These are phyloP conservation scores for Chlorella vulgaris DNA, from an alignment of 139 green algal genomes.

Conservation along the genomic window DNA sequence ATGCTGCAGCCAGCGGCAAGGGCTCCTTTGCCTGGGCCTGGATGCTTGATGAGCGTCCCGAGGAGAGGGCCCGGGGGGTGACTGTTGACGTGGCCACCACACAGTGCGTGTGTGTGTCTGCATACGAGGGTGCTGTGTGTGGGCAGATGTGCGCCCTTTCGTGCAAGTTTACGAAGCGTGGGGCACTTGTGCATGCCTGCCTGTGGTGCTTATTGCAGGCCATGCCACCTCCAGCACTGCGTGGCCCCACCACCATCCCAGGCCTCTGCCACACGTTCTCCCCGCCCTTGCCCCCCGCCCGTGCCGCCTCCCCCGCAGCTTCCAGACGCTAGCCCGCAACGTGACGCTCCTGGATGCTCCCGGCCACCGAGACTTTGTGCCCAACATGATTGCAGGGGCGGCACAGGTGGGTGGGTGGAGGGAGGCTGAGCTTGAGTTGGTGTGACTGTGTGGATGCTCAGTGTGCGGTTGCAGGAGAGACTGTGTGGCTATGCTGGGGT, in stretches of 20 bases:
- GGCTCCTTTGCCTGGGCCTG: constrained; percentile 96
- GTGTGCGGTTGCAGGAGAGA: neutral
- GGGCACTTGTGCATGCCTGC: neutral
- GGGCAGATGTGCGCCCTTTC: neutral
- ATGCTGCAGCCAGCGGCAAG: constrained; percentile 83
- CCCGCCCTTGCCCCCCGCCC: neutral
- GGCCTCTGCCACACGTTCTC: neutral
- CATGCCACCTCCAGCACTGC: too few relatives aligned
- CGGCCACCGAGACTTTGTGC: constrained; percentile 97
- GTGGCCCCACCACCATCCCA: too few relatives aligned
- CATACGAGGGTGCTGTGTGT: neutral
- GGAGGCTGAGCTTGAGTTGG: neutral
- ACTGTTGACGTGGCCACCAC: constrained; percentile 94
- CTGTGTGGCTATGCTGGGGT: neutral
- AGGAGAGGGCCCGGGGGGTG: constrained; percentile 91
- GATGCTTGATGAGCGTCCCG: constrained; percentile 92
- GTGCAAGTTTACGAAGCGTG: neutral
- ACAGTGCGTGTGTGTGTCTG: neutral
- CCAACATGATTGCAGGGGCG: constrained; percentile 93
- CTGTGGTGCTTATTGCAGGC: too few relatives aligned
- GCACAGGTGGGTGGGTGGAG: constrained; percentile 37
- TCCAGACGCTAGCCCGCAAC: constrained; percentile 46
- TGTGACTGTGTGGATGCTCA: neutral
- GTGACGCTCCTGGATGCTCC: constrained; percentile 94
- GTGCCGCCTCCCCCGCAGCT: constrained; percentile 13